phyloP scores from a whole-genome alignment of 2,329 filamentous ascomycete genomes.

The Fusarium newnesense region DNA sequence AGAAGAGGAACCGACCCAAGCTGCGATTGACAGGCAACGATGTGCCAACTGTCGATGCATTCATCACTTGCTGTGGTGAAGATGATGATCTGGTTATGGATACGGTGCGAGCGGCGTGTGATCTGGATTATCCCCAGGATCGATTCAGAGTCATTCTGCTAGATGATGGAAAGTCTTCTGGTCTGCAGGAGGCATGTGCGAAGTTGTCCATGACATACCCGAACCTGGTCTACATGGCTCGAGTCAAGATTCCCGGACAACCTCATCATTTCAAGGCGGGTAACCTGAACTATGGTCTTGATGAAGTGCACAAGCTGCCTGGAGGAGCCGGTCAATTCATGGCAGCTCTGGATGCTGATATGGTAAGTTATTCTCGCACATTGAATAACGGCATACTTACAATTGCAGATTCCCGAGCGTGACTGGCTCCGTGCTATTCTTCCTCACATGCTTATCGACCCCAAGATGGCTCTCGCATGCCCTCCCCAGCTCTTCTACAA shows the following conservation, averaged over 20 bases:
- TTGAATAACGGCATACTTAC: conserved; percentile 7
- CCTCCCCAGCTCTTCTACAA: conserved; percentile 73
- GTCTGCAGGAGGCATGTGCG: conserved; percentile 54
- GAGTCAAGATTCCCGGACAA: conserved; percentile 58
- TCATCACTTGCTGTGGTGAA: conserved; percentile 68
- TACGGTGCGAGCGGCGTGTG: conserved; percentile 65
- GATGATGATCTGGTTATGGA: conserved; percentile 66
- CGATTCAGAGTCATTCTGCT: conserved; percentile 65
- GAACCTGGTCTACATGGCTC: conserved; percentile 64
- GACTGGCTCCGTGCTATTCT: conserved; percentile 68
- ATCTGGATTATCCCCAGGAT: conserved; percentile 64
- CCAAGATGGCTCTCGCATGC: conserved; percentile 67
- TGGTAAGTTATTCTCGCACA: conserved; percentile 52
- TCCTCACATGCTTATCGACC: conserved; percentile 68
- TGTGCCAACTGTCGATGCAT: conserved; percentile 65
- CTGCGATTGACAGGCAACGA: conserved; percentile 60
- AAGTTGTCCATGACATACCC: conserved; percentile 53
- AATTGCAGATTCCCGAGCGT: conserved; percentile 64
- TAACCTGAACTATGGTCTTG: conserved; percentile 70
- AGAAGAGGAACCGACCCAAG: conserved; percentile 64
- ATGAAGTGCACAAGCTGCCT: conserved; percentile 60
- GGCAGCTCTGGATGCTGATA: conserved; percentile 73
- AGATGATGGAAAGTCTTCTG: conserved; percentile 62
- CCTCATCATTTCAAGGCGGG: conserved; percentile 72
- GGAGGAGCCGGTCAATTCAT: conserved; percentile 68